phyloP scores from a whole-genome alignment of 2,329 filamentous ascomycete species.

The Colletotrichum sp. region DNA sequence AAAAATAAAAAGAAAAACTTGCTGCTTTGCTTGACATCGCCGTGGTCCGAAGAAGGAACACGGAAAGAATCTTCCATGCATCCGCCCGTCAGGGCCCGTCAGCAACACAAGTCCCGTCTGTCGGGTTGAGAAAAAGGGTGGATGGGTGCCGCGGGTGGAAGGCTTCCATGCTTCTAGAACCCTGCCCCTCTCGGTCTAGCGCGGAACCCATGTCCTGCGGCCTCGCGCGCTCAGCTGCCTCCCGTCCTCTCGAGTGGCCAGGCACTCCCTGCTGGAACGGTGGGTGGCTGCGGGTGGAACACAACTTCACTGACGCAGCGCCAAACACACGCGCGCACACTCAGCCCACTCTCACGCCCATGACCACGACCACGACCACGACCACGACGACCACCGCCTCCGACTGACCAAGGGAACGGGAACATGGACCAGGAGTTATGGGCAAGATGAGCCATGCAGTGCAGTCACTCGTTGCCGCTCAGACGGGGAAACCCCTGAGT shows the following conservation, averaged over 20 bases:
- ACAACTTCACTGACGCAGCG: not conserved
- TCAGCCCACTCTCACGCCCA: not conserved
- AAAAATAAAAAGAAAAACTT: not conserved
- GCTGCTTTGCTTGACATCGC: not conserved
- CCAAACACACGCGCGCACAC: not conserved
- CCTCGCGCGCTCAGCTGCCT: not conserved
- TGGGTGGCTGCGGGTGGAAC: not conserved
- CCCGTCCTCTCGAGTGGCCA: not conserved
- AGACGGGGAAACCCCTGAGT: not conserved
- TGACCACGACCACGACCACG: too few relatives aligned
- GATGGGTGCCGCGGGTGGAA: not conserved
- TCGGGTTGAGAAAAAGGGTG: not conserved
- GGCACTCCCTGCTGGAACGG: not conserved
- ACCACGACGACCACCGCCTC: not conserved
- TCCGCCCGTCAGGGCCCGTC: not conserved
- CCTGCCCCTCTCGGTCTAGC: slow-evolving; percentile 3
- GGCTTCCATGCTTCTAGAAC: slow-evolving; percentile 10
- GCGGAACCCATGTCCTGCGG: not conserved
- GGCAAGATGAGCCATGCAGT: not conserved
- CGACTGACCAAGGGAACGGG: not conserved
- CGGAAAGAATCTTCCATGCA: slow-evolving; percentile 17
- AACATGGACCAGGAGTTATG: not conserved
- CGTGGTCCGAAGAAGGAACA: slow-evolving; percentile 9
- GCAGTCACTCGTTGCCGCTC: not conserved
- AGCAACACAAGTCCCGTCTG: not conserved